Evolutionary conservation across 345 rosid genomes (phyloP).

Genomic region (Euphorbia peplus): DNA sequence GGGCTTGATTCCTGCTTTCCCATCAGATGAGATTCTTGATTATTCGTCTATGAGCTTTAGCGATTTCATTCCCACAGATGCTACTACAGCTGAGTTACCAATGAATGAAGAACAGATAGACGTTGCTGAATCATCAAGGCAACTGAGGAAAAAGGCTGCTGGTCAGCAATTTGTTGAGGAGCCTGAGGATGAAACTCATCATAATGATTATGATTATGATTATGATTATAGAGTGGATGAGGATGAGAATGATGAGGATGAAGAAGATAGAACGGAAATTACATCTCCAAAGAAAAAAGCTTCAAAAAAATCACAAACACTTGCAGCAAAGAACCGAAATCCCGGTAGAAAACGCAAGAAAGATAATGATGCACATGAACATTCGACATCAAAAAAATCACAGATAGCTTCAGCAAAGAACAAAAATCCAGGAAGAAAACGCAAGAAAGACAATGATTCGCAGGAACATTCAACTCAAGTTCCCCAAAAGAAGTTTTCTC

Average conservation of each 20-base stretch:
- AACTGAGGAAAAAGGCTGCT: slow-evolving; percentile 29
- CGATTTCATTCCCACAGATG: slow-evolving; percentile 23
- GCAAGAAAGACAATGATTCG: slow-evolving; percentile 33
- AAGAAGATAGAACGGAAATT: slow-evolving; percentile 28
- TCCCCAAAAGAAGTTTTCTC: slow-evolving; percentile 62
- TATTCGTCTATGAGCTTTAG: slow-evolving; percentile 34
- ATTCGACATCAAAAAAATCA: slow-evolving; percentile 34
- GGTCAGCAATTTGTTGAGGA: slow-evolving; percentile 34
- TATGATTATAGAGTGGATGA: slow-evolving; percentile 14
- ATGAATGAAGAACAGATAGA: slow-evolving; percentile 23
- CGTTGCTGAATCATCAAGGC: slow-evolving; percentile 29
- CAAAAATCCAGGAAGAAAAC: not conserved
- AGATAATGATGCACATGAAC: slow-evolving; percentile 30
- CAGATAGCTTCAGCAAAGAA: slow-evolving; percentile 24
- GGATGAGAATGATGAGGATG: slow-evolving; percentile 18
- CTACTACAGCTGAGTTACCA: slow-evolving; percentile 26
- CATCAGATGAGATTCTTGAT: slow-evolving; percentile 32
- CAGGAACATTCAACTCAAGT: slow-evolving; percentile 37
- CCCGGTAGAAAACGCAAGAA: slow-evolving; percentile 35
- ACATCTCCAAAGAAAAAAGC: slow-evolving; percentile 27
- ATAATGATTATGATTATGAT: slow-evolving; percentile 27
- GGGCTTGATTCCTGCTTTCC: slow-evolving; percentile 38
- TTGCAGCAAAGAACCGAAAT: slow-evolving; percentile 29
- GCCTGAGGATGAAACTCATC: slow-evolving; percentile 33
- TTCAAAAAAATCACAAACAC: slow-evolving; percentile 37